Conservation (phyloP, 352 stramenopile species). For the Aphanomyces invadans region DNA sequence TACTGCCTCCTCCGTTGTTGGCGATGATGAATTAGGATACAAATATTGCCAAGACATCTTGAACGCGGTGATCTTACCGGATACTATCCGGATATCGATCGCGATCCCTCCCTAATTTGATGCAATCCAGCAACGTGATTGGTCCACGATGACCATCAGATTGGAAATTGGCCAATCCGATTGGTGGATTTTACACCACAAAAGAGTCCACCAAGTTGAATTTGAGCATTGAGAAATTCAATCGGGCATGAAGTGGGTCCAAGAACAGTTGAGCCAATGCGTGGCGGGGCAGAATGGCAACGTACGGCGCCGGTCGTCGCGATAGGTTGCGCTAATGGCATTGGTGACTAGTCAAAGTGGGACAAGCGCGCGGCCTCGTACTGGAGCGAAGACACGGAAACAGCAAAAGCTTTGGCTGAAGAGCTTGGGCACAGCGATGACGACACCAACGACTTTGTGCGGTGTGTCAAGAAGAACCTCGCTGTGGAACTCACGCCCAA, state of each 20-base stretch:
- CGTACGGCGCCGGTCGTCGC: background rate
- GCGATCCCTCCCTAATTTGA: background rate
- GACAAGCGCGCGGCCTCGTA: slow-evolving; percentile 15
- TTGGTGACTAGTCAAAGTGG: slow-evolving; percentile 4
- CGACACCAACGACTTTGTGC: background rate
- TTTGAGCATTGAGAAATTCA: background rate
- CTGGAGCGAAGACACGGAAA: slow-evolving; percentile 18
- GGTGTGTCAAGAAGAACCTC: slow-evolving; percentile 13
- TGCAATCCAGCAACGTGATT: background rate
- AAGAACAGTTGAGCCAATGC: slow-evolving; percentile 18
- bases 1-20: background rate
- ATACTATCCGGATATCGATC: background rate
- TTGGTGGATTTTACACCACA: background rate
- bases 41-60: background rate
- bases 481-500: slow-evolving; percentile 1
- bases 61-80: background rate
- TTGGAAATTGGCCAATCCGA: background rate
- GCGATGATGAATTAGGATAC: background rate
- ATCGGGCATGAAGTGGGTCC: slow-evolving; percentile 17
- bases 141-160: background rate
- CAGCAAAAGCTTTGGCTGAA: background rate
- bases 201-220: background rate
- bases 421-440: background rate
- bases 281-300: slow-evolving; percentile 14
- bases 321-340: background rate